These are phyloP conservation scores for Ogataea neopini DNA, from an alignment of 805 yeast species.

Conservation along the genomic window DNA sequence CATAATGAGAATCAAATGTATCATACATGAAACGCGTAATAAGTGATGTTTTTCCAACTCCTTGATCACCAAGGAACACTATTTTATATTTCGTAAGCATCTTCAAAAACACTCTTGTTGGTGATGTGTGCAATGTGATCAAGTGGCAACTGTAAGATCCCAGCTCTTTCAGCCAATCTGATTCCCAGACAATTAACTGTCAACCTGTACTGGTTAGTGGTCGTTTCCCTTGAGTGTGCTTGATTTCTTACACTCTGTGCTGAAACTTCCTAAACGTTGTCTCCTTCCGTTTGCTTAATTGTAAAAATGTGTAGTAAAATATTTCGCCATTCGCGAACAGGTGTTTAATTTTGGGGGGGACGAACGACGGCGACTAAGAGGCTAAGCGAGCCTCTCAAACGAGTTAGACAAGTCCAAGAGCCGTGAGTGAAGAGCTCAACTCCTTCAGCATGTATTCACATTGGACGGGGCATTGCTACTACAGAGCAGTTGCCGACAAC, in stretches of 20 bases:
- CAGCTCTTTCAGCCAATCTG: constrained; percentile 5
- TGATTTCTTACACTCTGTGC: neutral
- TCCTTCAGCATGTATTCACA: no score
- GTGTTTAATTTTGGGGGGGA: neutral
- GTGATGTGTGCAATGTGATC: constrained; percentile 3
- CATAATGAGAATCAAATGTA: constrained; percentile 93
- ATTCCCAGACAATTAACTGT: neutral
- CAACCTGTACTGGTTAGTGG: neutral
- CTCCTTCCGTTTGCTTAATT: neutral
- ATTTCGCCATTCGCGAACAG: constrained; percentile 5
- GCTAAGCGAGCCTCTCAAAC: no score
- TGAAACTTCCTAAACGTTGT: neutral
- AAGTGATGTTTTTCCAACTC: constrained; percentile 94
- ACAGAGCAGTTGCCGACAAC: no score
- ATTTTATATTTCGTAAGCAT: constrained; percentile 74
- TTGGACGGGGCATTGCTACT: no score
- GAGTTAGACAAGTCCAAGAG: no score
- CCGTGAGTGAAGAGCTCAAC: no score
- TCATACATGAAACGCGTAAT: constrained; percentile 98
- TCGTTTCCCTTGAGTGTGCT: neutral
- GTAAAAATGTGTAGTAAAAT: neutral
- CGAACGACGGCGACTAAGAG: no score
- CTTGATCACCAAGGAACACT: constrained; percentile 95
- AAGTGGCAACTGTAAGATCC: constrained; percentile 4
- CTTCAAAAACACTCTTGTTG: neutral